Conservation (phyloP, 768 basidiomycete genomes). For the Suillus luteus region DNA sequence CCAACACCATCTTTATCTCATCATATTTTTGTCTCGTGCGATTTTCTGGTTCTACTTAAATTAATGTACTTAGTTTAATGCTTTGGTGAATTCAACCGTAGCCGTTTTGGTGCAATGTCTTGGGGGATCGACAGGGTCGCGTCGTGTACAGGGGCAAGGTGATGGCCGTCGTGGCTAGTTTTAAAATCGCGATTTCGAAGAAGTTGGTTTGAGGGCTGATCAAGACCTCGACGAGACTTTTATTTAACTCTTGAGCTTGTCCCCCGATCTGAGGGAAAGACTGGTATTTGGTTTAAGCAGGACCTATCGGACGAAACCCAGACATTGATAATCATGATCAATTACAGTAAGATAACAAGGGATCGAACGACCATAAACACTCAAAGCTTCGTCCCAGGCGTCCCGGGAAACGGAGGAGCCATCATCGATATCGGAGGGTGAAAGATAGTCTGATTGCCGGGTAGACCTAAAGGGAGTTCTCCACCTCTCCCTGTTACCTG, state of each 20-base stretch:
- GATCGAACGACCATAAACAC: background rate
- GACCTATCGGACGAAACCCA: background rate
- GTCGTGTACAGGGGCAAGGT: background rate
- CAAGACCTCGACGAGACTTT: background rate
- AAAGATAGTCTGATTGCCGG: conserved; percentile 24
- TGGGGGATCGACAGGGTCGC: background rate
- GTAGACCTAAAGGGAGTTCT: conserved; percentile 25
- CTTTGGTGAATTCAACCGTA: conserved; percentile 9
- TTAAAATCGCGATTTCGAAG: conserved; percentile 5
- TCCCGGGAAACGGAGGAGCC: conserved; percentile 31
- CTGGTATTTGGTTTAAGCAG: background rate
- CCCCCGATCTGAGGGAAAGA: background rate
- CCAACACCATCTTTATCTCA: conserved; percentile 21
- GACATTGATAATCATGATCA: background rate
- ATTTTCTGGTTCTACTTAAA: conserved; percentile 11
- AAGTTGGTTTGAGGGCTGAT: background rate
- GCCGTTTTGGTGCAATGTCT: background rate
- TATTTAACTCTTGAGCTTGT: background rate
- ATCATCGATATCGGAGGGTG: conserved; percentile 30
- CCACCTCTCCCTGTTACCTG: conserved; percentile 49
- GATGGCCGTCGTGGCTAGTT: background rate
- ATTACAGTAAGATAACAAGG: background rate
- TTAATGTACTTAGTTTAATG: conserved; percentile 35
- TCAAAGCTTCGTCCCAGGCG: conserved; percentile 35
- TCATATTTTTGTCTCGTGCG: conserved; percentile 18